These are phyloP conservation scores for Tricholoma bakamatsutake DNA, from an alignment of 768 basidiomycete genomes.

Conservation along the genomic window DNA sequence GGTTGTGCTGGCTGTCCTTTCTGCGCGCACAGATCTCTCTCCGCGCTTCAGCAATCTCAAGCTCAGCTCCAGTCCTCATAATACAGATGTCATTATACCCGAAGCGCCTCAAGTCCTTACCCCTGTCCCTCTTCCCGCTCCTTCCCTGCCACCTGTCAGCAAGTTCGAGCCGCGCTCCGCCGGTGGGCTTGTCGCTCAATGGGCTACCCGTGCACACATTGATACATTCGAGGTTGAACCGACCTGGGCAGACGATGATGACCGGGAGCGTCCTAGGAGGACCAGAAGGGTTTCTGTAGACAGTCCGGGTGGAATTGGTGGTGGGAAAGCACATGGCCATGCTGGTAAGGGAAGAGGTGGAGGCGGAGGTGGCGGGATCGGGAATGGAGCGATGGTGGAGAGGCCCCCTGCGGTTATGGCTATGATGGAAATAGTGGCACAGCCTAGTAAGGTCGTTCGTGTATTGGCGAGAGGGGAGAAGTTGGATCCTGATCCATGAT, in stretches of 20 bases:
- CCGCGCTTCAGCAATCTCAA: conserved; percentile 20
- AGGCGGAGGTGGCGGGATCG: conserved; percentile 2
- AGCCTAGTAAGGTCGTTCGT: conserved; percentile 69
- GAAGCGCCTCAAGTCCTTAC: conserved; percentile 21
- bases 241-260: conserved; percentile 27
- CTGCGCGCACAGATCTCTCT: conserved; percentile 29
- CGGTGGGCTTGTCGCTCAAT: conserved; percentile 56
- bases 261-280: conserved; percentile 24
- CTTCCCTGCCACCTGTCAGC: conserved; percentile 40
- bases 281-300: conserved; percentile 13
- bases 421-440: conserved; percentile 75
- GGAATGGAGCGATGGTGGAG: conserved; percentile 53
- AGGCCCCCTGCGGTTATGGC: conserved; percentile 72
- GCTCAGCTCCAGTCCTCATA: conserved; percentile 15
- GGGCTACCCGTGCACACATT: conserved; percentile 64
- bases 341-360: conserved; percentile 7
- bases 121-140: conserved; percentile 65
- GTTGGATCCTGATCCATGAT: conserved; percentile 44
- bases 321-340: conserved; percentile 4
- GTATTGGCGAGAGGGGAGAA: conserved; percentile 85
- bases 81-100: conserved; percentile 24
- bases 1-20: conserved; percentile 57
- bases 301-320: neutral
- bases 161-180: conserved; percentile 62
- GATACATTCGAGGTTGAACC: conserved; percentile 50